Evolutionary conservation across 2,329 filamentous ascomycete genomes (phyloP).

Genomic region (Monosporascus ibericus): DNA sequence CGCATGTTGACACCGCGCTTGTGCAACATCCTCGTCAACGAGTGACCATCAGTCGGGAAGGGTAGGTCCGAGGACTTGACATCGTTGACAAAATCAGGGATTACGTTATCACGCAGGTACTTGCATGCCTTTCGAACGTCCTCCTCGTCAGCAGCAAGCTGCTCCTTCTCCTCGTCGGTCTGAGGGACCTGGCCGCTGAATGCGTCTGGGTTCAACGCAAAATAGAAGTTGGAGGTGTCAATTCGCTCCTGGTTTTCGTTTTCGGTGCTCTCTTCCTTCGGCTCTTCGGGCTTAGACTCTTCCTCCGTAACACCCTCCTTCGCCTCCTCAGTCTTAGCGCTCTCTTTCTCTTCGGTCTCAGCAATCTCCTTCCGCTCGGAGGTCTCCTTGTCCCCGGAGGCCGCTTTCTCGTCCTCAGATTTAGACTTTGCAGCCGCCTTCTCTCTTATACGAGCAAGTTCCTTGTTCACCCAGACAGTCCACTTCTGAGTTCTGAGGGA

Average conservation of each 20-base stretch:
- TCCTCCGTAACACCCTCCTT: conserved; percentile 3
- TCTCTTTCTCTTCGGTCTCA: conserved; percentile 21
- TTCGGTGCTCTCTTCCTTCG: conserved; percentile 28
- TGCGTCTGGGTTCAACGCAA: conserved; percentile 88
- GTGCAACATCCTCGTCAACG: conserved; percentile 80
- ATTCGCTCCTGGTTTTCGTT: conserved; percentile 58
- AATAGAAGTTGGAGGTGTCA: conserved; percentile 80
- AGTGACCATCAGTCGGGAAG: conserved; percentile 98
- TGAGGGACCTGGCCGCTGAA: conserved; percentile 90
- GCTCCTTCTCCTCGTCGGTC: conserved; percentile 81
- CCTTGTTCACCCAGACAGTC: conserved; percentile 78
- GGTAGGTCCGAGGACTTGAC: conserved; percentile 88
- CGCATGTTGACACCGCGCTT: conserved; percentile 96
- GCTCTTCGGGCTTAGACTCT: conserved; percentile 14
- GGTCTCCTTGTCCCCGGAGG: conserved; percentile 17
- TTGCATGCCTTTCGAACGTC: conserved; percentile 80
- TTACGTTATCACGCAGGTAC: conserved; percentile 68
- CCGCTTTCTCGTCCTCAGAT: conserved; percentile 25
- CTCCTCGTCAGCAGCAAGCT: conserved; percentile 77
- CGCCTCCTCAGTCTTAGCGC: background rate
- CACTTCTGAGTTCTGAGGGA: conserved; percentile 78
- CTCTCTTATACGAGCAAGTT: conserved; percentile 55
- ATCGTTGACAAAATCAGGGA: conserved; percentile 82
- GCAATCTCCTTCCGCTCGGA: conserved; percentile 20
- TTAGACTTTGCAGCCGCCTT: conserved; percentile 29